Conservation (phyloP, 768 basidiomycete species). For the Leccinum subgranulosum region DNA sequence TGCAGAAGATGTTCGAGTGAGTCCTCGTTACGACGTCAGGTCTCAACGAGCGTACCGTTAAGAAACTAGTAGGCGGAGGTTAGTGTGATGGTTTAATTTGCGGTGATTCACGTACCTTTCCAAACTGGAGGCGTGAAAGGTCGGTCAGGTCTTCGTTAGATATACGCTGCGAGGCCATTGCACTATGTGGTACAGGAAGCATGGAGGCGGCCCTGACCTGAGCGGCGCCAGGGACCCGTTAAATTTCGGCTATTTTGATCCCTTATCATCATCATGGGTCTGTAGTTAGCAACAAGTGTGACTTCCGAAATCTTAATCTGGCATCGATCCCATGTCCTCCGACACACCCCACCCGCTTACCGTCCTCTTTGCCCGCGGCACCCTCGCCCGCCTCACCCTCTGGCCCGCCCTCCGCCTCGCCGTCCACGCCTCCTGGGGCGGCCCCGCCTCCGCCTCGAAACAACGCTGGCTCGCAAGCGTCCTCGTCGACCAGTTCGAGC, state of each 20-base stretch:
- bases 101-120: slow-evolving; percentile 12
- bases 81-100: neutral
- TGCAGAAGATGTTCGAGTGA: neutral
- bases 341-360: slow-evolving; percentile 40
- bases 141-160: slow-evolving; percentile 5
- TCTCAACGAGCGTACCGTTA: slow-evolving; percentile 12
- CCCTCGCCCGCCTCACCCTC: slow-evolving; percentile 72
- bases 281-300: too few species aligned
- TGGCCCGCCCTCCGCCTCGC: slow-evolving; percentile 90
- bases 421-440: slow-evolving; percentile 85
- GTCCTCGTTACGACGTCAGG: neutral
- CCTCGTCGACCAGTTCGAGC: slow-evolving; percentile 77
- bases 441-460: slow-evolving; percentile 66
- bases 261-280: too few species aligned
- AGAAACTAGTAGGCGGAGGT: slow-evolving; percentile 8
- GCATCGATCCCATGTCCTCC: slow-evolving; percentile 9
- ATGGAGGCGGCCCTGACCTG: slow-evolving; percentile 16
- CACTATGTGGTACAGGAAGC: neutral
- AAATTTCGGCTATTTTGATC: too few species aligned
- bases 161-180: slow-evolving; percentile 7
- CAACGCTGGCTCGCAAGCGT: slow-evolving; percentile 81
- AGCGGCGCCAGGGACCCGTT: too few species aligned
- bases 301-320: too few species aligned
- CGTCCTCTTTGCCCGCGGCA: slow-evolving; percentile 82
- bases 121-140: slow-evolving; percentile 17